phyloP scores from a whole-genome alignment of 352 stramenopile genomes.

The Pythium diclinum region DNA sequence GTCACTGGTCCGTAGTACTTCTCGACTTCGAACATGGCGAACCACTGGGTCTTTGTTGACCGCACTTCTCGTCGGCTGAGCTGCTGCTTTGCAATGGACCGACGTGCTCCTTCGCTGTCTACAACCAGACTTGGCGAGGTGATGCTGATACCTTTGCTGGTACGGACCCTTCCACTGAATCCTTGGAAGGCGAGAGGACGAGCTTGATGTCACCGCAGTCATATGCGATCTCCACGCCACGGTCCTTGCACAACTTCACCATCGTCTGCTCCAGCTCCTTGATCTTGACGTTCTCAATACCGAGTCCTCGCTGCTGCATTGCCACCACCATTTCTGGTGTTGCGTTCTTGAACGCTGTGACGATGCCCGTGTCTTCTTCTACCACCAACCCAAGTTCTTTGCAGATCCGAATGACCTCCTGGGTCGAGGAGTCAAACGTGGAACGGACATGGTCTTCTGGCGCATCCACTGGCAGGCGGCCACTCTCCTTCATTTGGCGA shows the following conservation, averaged over 20 bases:
- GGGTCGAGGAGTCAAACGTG: constrained; percentile 12
- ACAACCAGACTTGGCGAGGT: constrained; percentile 15
- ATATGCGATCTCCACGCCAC: constrained; percentile 24
- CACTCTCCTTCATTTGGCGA: constrained; percentile 17
- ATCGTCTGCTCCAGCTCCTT: constrained; percentile 31
- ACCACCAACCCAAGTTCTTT: constrained; percentile 13
- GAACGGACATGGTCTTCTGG: constrained; percentile 24
- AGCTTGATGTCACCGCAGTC: constrained; percentile 23
- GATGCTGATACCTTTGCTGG: neutral
- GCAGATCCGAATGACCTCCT: constrained; percentile 18
- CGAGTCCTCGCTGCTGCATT: constrained; percentile 22
- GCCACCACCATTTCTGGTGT: constrained; percentile 24
- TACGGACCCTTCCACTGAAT: constrained; percentile 17
- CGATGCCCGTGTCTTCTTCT: constrained; percentile 10
- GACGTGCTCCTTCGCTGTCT: constrained; percentile 23
- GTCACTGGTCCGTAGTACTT: constrained; percentile 26
- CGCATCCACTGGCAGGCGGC: constrained; percentile 18
- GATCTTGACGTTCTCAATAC: constrained; percentile 27
- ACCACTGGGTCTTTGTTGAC: constrained; percentile 21
- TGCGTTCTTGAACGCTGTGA: constrained; percentile 12
- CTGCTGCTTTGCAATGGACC: constrained; percentile 25
- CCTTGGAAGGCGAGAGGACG: constrained; percentile 1
- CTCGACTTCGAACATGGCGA: constrained; percentile 24
- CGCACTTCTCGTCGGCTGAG: constrained; percentile 21
- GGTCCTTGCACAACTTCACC: constrained; percentile 21